phyloP scores from a whole-genome alignment of 2,329 filamentous ascomycete genomes.

The Colletotrichum sp. region DNA sequence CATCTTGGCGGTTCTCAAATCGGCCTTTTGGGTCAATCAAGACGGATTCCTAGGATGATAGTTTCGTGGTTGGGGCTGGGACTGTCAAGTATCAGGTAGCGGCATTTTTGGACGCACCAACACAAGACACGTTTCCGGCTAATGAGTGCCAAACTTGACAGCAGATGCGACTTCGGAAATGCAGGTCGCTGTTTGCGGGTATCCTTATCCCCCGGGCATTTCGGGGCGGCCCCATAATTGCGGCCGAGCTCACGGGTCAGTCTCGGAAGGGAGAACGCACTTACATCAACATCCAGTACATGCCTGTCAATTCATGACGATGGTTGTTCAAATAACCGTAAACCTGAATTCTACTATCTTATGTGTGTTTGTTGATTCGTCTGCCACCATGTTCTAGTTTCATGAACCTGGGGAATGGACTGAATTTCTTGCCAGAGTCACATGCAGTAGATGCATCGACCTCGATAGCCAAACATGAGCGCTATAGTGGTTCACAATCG shows the following conservation, averaged over 20 bases:
- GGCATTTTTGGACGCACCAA: not conserved
- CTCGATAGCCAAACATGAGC: too few relatives aligned
- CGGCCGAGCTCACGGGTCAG: not conserved
- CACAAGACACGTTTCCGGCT: not conserved
- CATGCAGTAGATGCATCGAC: too few relatives aligned
- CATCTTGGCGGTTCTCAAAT: not conserved
- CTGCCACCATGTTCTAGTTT: not conserved
- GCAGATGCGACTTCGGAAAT: not conserved
- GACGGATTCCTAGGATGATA: not conserved
- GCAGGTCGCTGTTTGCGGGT: not conserved
- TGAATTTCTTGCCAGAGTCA: not conserved
- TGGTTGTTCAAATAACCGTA: not conserved
- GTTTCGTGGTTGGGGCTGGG: accelerated
- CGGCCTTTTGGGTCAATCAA: not conserved
- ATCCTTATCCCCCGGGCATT: not conserved
- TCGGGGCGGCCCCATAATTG: not conserved
- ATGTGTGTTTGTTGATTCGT: not conserved
- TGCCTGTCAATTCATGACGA: not conserved
- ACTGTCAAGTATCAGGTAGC: accelerated
- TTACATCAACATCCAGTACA: not conserved
- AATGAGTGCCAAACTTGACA: not conserved
- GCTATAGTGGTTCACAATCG: too few relatives aligned
- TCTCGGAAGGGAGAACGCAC: not conserved
- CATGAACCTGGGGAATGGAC: not conserved
- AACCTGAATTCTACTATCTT: too few relatives aligned